phyloP scores from a whole-genome alignment of 306 rosid genomes.

The Glycine soja region DNA sequence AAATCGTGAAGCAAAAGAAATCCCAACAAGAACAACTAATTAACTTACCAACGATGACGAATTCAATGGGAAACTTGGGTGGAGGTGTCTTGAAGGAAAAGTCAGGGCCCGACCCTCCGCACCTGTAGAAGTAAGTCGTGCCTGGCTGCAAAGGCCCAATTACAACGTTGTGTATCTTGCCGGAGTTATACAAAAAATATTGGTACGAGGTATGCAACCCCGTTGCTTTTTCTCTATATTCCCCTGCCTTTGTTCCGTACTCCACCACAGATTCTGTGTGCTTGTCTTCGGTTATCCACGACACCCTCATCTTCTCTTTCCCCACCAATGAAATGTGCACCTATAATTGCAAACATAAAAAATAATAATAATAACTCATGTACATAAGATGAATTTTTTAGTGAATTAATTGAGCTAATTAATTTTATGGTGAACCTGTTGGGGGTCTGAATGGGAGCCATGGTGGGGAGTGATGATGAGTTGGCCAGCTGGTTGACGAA shows the following conservation, averaged over 20 bases:
- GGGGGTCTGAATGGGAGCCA: conserved; percentile 52
- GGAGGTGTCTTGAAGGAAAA: conserved; percentile 77
- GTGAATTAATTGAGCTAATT: too few relatives aligned
- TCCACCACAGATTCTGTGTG: conserved; percentile 48
- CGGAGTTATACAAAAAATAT: conserved; percentile 51
- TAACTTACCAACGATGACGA: conserved; percentile 71
- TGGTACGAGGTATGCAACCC: conserved; percentile 45
- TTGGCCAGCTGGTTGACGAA: conserved; percentile 54
- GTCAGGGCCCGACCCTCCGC: conserved; percentile 59
- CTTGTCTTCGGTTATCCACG: conserved; percentile 69
- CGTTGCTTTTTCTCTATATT: conserved; percentile 30
- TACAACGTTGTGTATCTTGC: conserved; percentile 47
- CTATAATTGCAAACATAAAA: conserved; percentile 28
- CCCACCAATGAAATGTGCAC: conserved; percentile 83
- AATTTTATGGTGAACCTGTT: conserved; percentile 50
- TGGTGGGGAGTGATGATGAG: conserved; percentile 48
- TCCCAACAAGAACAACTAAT: background rate
- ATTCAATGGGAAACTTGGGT: conserved; percentile 60
- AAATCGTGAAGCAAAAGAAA: conserved; percentile 17
- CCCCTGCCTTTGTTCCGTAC: conserved; percentile 52
- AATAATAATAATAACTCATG: background rate
- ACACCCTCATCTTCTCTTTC: conserved; percentile 65
- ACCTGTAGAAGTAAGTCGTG: conserved; percentile 53
- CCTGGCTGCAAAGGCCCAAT: conserved; percentile 51
- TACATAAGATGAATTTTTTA: too few relatives aligned